Evolutionary conservation across 2,329 filamentous ascomycete genomes (phyloP).

Genomic region (Knufia fluminis): DNA sequence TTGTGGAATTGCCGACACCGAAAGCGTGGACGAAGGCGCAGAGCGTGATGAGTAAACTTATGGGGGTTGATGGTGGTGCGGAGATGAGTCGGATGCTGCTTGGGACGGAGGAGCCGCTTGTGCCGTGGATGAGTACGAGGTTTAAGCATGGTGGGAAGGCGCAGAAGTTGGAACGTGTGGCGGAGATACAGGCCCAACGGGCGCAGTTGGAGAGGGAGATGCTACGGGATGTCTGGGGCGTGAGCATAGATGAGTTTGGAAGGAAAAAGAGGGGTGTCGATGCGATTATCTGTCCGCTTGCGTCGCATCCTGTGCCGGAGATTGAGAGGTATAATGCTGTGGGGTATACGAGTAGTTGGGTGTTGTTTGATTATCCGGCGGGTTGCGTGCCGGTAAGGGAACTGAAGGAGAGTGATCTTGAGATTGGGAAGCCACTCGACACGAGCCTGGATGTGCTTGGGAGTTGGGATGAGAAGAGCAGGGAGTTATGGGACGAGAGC

Average conservation of each 20-base stretch:
- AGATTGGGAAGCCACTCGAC: constrained; percentile 38
- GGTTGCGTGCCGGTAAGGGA: constrained; percentile 47
- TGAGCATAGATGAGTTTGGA: constrained; percentile 25
- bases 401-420: constrained; percentile 42
- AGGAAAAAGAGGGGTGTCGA: constrained; percentile 41
- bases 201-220: constrained; percentile 47
- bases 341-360: constrained; percentile 53
- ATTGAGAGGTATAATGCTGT: constrained; percentile 55
- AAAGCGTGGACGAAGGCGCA: constrained; percentile 46
- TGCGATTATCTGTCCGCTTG: constrained; percentile 54
- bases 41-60: constrained; percentile 48
- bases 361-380: constrained; percentile 54
- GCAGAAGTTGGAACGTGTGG: constrained; percentile 40
- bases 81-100: constrained; percentile 50
- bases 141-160: constrained; percentile 39
- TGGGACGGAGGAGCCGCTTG: constrained; percentile 47
- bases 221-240: constrained; percentile 45
- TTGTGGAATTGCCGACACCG: constrained; percentile 50
- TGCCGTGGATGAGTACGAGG: constrained; percentile 49
- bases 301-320: constrained; percentile 53
- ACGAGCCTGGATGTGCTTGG: constrained; percentile 32
- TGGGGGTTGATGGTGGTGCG: constrained; percentile 49
- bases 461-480: constrained; percentile 53
- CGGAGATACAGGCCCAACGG: constrained; percentile 45
- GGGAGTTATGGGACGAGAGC: constrained; percentile 46